A percentile compares a stretch with the other conserved stretches of the same genome.
Evolutionary conservation across 2,329 filamentous ascomycete genomes (phyloP).

Genomic region (Talaromyces sp.): DNA sequence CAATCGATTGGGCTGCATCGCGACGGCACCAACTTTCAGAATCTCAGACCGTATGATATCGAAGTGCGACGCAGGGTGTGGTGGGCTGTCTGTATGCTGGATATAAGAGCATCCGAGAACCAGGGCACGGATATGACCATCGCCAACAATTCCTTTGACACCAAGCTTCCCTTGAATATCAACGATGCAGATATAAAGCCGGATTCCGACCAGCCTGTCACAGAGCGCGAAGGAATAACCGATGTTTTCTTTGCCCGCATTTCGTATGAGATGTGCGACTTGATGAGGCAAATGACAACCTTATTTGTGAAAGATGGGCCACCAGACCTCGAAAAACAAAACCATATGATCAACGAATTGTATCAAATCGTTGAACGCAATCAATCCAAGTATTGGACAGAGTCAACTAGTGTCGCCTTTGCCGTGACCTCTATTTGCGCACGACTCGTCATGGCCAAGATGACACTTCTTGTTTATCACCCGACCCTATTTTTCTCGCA

Average conservation of each 20-base stretch:
- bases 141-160: slow-evolving; percentile 54
- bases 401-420: slow-evolving; percentile 35
- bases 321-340: slow-evolving; percentile 37
- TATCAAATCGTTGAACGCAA: slow-evolving; percentile 38
- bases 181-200: slow-evolving; percentile 45
- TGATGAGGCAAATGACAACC: slow-evolving; percentile 32
- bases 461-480: slow-evolving; percentile 48
- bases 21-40: slow-evolving; percentile 43
- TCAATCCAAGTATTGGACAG: slow-evolving; percentile 31
- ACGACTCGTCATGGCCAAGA: slow-evolving; percentile 35
- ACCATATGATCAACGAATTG: slow-evolving; percentile 42
- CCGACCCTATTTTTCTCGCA: slow-evolving; percentile 32
- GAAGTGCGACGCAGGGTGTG: slow-evolving; percentile 35
- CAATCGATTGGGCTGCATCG: slow-evolving; percentile 53
- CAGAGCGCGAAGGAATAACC: slow-evolving; percentile 47
- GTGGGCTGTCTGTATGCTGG: slow-evolving; percentile 45
- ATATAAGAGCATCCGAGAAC: slow-evolving; percentile 57
- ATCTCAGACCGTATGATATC: slow-evolving; percentile 48
- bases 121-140: slow-evolving; percentile 60
- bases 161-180: slow-evolving; percentile 46
- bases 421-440: slow-evolving; percentile 46
- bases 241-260: slow-evolving; percentile 46
- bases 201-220: slow-evolving; percentile 44
- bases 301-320: slow-evolving; percentile 25
- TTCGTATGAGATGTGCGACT: slow-evolving; percentile 30